These are phyloP conservation scores for Umbelopsis isabellina DNA, from an alignment of 192 early-diverging fungal species.

Conservation along the genomic window DNA sequence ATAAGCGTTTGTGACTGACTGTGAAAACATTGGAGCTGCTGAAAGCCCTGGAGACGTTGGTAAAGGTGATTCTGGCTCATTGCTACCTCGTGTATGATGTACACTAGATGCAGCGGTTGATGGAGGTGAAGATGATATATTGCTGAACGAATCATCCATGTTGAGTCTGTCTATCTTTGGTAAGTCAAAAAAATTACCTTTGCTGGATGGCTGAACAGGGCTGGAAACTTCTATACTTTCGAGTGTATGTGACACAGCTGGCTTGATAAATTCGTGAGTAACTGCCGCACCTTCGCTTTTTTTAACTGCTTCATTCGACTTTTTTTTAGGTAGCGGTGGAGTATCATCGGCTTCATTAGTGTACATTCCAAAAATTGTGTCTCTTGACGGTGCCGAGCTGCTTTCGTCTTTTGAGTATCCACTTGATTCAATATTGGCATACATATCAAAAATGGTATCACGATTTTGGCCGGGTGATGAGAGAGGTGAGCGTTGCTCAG, in stretches of 20 bases:
- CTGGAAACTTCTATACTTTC: background rate
- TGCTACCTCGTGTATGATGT: background rate
- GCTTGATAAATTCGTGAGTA: conserved; percentile 18
- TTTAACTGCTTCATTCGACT: background rate
- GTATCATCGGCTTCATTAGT: background rate
- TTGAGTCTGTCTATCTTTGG: conserved; percentile 12
- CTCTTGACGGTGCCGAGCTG: background rate
- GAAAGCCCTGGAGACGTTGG: conserved; percentile 12
- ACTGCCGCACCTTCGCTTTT: background rate
- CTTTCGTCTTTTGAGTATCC: background rate
- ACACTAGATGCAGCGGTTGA: background rate
- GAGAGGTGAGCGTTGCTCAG: background rate
- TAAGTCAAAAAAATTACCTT: background rate
- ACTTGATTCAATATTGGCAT: background rate
- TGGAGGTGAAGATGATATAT: conserved; percentile 4
- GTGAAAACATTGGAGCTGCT: background rate
- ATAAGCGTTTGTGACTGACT: conserved; percentile 9
- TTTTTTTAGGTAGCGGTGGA: background rate
- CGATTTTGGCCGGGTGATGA: background rate
- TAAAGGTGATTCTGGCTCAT: conserved; percentile 12
- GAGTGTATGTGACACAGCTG: conserved; percentile 13
- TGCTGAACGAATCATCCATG: conserved; percentile 17
- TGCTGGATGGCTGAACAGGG: background rate
- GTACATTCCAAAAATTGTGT: conserved; percentile 11
- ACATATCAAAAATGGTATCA: conserved; percentile 16